Conservation (phyloP, 2,329 filamentous ascomycete genomes). For the Clarireedia homoeocarpa region DNA sequence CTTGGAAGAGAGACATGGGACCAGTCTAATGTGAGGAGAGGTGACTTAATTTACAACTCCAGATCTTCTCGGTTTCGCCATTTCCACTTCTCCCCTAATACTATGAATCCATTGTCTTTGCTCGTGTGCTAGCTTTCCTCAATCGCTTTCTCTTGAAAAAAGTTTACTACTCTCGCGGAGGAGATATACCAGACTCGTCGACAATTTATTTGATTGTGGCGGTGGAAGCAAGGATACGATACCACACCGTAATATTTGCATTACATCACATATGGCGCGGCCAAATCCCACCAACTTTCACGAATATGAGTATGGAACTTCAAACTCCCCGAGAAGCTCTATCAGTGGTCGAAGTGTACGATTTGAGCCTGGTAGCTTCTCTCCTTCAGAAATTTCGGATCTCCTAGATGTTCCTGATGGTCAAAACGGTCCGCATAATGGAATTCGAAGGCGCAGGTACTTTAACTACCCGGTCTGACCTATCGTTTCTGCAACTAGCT, state of each 20-base stretch:
- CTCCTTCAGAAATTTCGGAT: slow-evolving; percentile 1
- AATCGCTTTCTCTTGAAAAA: too few species aligned
- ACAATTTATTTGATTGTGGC: not conserved
- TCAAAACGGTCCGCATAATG: not conserved
- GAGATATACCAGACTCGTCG: not conserved
- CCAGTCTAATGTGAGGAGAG: not conserved
- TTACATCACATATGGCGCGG: not conserved
- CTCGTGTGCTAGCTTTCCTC: too few species aligned
- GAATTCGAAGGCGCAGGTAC: slow-evolving; percentile 26
- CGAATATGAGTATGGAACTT: slow-evolving; percentile 29
- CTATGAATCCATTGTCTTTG: too few species aligned
- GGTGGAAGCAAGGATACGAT: not conserved
- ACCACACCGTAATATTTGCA: slow-evolving; percentile 12
- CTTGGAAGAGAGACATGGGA: not conserved
- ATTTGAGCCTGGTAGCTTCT: slow-evolving; percentile 18
- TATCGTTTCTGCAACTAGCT: not conserved
- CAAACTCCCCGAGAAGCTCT: slow-evolving; percentile 22
- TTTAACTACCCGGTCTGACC: not conserved
- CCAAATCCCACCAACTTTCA: slow-evolving; percentile 26
- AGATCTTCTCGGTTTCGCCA: too few species aligned
- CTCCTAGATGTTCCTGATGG: not conserved
- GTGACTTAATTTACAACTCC: too few species aligned
- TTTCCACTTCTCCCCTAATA: too few species aligned
- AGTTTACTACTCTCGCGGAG: too few species aligned
- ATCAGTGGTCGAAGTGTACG: slow-evolving; percentile 26